Base-by-base conservation (phyloP, 345 rosid genomes). In the Gossypium mustelinum region DNA sequence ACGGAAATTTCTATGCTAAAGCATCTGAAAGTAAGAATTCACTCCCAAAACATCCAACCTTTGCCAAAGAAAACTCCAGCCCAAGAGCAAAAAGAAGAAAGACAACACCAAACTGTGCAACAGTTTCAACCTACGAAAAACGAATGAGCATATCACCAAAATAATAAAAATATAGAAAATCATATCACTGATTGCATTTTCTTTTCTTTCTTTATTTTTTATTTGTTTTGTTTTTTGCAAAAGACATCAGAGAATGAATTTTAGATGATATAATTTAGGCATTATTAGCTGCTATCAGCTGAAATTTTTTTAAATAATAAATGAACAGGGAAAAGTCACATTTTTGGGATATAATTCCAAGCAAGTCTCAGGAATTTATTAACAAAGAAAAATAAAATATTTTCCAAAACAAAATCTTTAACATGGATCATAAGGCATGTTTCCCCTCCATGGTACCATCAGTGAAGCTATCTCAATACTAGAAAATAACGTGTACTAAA, bases 61-160 rank as follows among this genome's bases (percentile, higher is more conserved):
- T 96, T 62, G 99, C 86, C 87, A 92, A 82, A 77, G 99, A 96
- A 80, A 96, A 96, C 85, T 96, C 99, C 77, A 96, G 86, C 10
- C 99, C 99, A 76, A 96, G 84, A 82, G 99, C 98, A 76, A 96
- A 96, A 75, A 96, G 99, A 80, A 96, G 98, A 85, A 96, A 96
- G 76, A 96, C 93, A 72, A 96, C 99, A 76, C 99, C 99, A 73
- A 96, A 96, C 76, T 96, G 99, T 8, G 98, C 99, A 34, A 93
- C 87, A 18, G 97, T 96, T 83, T 96, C 98, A 72, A 96, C 97
- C 99, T 92, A 82, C 29, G 9, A 73, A 57, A 24, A 9, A 47
- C 72, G 51, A 71, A 59, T 11, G 8, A 61, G 55, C n/a, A 59
- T 25, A 76, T 58, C 76, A 73, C 29, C 17, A 27, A 34, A 34